A percentile compares a stretch with the other conserved stretches of the same genome.
phyloP scores from a whole-genome alignment of 1,284 basidiomycete genomes.

The Papiliotrema laurentii region DNA sequence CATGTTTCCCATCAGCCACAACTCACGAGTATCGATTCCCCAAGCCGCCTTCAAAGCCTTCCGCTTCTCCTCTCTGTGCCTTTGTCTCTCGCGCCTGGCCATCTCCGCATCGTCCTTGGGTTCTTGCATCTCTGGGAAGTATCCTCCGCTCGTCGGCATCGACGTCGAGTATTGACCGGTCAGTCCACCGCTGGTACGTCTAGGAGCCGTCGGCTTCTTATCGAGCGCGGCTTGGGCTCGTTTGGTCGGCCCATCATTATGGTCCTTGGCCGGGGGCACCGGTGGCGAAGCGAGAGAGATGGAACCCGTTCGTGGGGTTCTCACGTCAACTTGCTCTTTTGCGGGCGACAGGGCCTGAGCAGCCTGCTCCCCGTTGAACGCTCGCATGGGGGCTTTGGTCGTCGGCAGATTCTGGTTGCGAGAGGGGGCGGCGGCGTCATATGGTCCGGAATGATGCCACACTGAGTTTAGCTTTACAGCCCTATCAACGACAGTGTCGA shows the following conservation, averaged over 20 bases:
- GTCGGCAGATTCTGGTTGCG: slow-evolving; percentile 39
- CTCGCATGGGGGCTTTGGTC: slow-evolving; percentile 44
- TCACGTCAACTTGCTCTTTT: slow-evolving; percentile 6
- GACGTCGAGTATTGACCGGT: slow-evolving; percentile 46
- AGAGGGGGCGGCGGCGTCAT: slow-evolving; percentile 48
- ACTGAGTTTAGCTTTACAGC: slow-evolving; percentile 17
- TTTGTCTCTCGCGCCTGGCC: slow-evolving; percentile 34
- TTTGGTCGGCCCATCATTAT: not conserved
- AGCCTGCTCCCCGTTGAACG: slow-evolving; percentile 23
- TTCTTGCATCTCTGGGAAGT: slow-evolving; percentile 34
- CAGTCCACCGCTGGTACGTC: slow-evolving; percentile 36
- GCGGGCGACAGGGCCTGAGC: not conserved
- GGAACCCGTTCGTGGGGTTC: slow-evolving; percentile 14
- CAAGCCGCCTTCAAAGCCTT: slow-evolving; percentile 47
- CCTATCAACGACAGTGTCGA: not conserved
- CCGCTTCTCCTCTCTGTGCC: slow-evolving; percentile 43
- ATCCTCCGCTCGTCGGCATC: slow-evolving; percentile 42
- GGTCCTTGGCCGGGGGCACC: slow-evolving; percentile 15
- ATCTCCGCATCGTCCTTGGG: slow-evolving; percentile 28
- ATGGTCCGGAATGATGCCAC: slow-evolving; percentile 48
- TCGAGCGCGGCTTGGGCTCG: not conserved
- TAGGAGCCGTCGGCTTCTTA: slow-evolving; percentile 6
- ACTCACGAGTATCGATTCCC: slow-evolving; percentile 48
- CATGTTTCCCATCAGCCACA: not conserved
- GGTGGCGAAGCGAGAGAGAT: slow-evolving; percentile 25